Evolutionary conservation across 495 filamentous ascomycete genomes (phyloP).

Genomic region (Podospora appendiculata): DNA sequence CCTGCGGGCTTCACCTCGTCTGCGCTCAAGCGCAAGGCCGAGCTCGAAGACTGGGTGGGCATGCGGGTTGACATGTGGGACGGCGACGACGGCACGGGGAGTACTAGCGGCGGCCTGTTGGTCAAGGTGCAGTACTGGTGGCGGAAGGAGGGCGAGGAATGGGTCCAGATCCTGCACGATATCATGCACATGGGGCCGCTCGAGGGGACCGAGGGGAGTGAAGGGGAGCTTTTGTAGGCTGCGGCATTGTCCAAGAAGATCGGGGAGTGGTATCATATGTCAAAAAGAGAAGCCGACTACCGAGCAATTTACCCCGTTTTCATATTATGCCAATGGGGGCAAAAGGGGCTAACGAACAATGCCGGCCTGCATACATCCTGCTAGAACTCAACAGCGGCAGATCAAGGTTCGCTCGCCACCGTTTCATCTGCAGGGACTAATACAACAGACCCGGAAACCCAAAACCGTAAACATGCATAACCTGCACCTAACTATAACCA

Average conservation of each 20-base stretch:
- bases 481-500: too few species aligned
- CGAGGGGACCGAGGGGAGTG: slow-evolving; percentile 13
- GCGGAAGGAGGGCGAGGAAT: slow-evolving; percentile 12
- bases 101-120: not conserved
- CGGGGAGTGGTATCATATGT: not conserved
- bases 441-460: too few species aligned
- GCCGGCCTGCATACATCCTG: too few species aligned
- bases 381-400: too few species aligned
- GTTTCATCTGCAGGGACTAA: too few species aligned
- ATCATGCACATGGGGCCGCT: slow-evolving; percentile 14
- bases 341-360: too few species aligned
- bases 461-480: too few species aligned
- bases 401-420: too few species aligned
- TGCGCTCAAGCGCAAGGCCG: slow-evolving; percentile 3
- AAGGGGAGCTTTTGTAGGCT: slow-evolving; percentile 1
- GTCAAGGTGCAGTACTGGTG: slow-evolving; percentile 20
- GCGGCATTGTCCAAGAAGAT: not conserved
- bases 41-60: slow-evolving; percentile 11
- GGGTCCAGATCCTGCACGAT: slow-evolving; percentile 17
- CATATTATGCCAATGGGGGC: not conserved
- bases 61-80: slow-evolving; percentile 17
- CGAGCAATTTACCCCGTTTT: not conserved
- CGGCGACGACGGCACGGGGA: not conserved
- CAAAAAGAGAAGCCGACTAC: not conserved
- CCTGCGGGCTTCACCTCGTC: slow-evolving; percentile 3